Conservation (phyloP, 139 green algal genomes). For the Pleodorina starrii region DNA sequence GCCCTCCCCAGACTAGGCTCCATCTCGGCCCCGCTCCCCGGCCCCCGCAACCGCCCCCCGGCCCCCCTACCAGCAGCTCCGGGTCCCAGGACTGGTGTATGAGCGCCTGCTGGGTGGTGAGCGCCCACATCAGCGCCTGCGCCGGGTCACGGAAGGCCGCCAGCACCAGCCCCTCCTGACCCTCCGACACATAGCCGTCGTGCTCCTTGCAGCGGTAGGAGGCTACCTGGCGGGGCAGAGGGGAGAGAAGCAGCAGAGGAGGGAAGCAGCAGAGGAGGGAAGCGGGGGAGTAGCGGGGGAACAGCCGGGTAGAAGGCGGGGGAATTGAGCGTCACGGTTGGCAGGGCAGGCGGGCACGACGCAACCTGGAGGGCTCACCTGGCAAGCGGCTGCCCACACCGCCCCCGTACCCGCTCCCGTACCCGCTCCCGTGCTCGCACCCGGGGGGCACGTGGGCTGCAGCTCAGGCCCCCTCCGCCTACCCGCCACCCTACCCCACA, state of each 20-base stretch:
- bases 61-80: constrained; percentile 32
- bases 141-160: constrained; percentile 31
- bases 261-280: neutral
- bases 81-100: constrained; percentile 10
- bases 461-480: neutral
- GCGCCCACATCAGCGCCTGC: constrained; percentile 43
- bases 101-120: constrained; percentile 28
- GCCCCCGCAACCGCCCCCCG: neutral
- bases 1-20: neutral
- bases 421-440: too few species aligned
- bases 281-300: too few species aligned
- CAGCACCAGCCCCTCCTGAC: constrained; percentile 44
- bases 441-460: too few species aligned
- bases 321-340: too few species aligned
- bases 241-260: neutral
- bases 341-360: too few species aligned
- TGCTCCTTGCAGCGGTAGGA: constrained; percentile 11
- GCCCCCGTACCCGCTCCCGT: too few species aligned
- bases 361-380: too few species aligned
- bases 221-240: neutral
- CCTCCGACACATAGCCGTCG: constrained; percentile 37
- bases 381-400: too few species aligned
- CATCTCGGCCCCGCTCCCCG: too few species aligned
- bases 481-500: neutral
- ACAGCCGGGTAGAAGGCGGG: too few species aligned